Percentiles rank a stretch among this genome's conserved stretches.
Conservation (phyloP, 1,284 basidiomycete genomes). For the Porogramme epimiltina region DNA sequence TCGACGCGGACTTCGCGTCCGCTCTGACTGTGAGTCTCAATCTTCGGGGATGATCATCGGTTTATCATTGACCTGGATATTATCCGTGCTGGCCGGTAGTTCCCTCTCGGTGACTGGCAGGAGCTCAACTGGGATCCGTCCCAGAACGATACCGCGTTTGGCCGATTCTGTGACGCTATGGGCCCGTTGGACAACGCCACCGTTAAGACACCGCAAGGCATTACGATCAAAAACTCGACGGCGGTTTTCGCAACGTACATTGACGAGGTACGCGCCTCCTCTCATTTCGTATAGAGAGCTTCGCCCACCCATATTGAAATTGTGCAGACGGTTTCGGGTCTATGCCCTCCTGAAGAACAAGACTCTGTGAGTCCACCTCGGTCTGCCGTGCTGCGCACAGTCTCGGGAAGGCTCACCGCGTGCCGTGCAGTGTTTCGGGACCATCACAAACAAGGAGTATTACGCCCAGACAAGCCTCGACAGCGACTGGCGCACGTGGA, state of each 20-base stretch:
- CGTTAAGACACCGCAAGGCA: slow-evolving; percentile 43
- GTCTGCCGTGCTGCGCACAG: neutral
- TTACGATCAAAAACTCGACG: slow-evolving; percentile 58
- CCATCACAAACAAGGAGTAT: slow-evolving; percentile 60
- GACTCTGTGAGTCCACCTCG: slow-evolving; percentile 53
- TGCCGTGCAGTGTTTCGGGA: slow-evolving; percentile 78
- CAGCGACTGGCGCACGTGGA: slow-evolving; percentile 85
- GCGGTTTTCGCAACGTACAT: slow-evolving; percentile 81
- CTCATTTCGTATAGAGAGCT: slow-evolving; percentile 1
- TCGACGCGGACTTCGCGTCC: slow-evolving; percentile 81
- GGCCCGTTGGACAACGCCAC: slow-evolving; percentile 40
- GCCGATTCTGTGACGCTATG: slow-evolving; percentile 71
- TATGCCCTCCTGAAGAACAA: slow-evolving; percentile 50
- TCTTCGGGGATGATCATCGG: too few species aligned
- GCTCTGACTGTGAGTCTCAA: slow-evolving; percentile 53
- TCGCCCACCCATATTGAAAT: slow-evolving; percentile 39
- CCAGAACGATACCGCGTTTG: slow-evolving; percentile 61
- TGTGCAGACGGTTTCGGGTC: slow-evolving; percentile 58
- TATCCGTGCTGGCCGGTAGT: slow-evolving; percentile 25
- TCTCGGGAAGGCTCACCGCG: too few species aligned
- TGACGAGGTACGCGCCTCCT: slow-evolving; percentile 49
- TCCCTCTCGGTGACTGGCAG: slow-evolving; percentile 58
- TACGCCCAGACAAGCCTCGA: slow-evolving; percentile 67
- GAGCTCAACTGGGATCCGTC: slow-evolving; percentile 77
- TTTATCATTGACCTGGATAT: slow-evolving; percentile 10